Percentiles rank a stretch among this genome's conserved stretches.
phyloP scores from a whole-genome alignment of 768 basidiomycete species.

The Cubamyces lactineus region DNA sequence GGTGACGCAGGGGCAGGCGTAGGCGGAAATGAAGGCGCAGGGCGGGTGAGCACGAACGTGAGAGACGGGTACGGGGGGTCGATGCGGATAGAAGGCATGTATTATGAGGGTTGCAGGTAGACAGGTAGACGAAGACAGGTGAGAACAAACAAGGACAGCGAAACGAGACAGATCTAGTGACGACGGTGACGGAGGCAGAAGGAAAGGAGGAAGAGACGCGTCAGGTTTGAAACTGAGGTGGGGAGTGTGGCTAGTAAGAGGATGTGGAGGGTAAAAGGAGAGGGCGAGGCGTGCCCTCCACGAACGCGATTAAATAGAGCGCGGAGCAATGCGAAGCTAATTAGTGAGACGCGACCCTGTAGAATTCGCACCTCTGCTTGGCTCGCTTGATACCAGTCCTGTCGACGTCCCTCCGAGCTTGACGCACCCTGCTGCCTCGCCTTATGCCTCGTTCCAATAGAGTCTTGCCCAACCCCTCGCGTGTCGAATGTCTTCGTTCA shows the following conservation, averaged over 20 bases:
- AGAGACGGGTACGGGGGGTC: slow-evolving; percentile 14
- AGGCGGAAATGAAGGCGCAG: background rate
- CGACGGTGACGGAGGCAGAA: background rate
- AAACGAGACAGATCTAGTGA: background rate
- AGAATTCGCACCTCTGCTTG: slow-evolving; percentile 8
- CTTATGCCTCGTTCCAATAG: background rate
- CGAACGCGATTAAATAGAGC: background rate
- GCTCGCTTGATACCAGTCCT: slow-evolving; percentile 6
- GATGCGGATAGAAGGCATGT: slow-evolving; percentile 4
- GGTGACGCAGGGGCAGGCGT: too few species aligned
- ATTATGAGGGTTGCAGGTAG: slow-evolving; percentile 3
- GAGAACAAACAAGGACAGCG: background rate
- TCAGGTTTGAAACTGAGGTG: too few species aligned
- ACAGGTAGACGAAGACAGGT: background rate
- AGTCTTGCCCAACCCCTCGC: background rate
- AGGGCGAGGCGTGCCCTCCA: background rate
- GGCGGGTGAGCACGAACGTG: background rate
- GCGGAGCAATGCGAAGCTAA: slow-evolving; percentile 1
- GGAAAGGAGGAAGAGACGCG: background rate
- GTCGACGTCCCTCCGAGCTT: background rate
- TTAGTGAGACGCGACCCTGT: slow-evolving; percentile 1
- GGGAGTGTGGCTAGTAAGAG: background rate
- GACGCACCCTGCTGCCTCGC: background rate
- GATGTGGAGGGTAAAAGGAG: background rate
- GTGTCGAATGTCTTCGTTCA: background rate